These are phyloP conservation scores for Pseudoscleropodium purum DNA, from an alignment of 225 moss, liverwort and hornwort species.

Conservation along the genomic window DNA sequence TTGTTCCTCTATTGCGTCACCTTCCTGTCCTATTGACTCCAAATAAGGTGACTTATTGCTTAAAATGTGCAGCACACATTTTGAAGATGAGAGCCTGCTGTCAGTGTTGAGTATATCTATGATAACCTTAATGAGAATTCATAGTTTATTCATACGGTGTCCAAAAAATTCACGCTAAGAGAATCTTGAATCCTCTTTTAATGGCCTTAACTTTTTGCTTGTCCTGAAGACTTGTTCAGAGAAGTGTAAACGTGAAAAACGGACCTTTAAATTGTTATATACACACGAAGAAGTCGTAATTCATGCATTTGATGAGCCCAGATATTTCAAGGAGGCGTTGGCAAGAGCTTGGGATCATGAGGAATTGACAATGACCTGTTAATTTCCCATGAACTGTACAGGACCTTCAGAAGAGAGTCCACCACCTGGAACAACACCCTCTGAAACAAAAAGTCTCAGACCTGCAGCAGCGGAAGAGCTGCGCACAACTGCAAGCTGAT, in stretches of 20 bases:
- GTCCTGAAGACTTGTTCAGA: neutral
- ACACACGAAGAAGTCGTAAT: neutral
- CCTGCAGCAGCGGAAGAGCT: slow-evolving; percentile 9
- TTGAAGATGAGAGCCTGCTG: neutral
- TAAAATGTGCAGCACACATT: neutral
- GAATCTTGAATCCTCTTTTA: neutral
- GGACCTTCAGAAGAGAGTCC: slow-evolving; percentile 17
- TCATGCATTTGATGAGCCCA: neutral
- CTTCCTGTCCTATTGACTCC: neutral
- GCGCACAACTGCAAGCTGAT: neutral
- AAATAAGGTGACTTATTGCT: neutral
- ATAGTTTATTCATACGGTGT: neutral
- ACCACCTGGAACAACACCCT: neutral
- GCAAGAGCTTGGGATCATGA: neutral
- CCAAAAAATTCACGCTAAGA: neutral
- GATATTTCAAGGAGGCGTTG: neutral
- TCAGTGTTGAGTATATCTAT: neutral
- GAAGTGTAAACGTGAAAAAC: neutral
- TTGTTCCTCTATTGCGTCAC: neutral
- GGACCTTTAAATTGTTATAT: neutral
- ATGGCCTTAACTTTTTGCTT: neutral
- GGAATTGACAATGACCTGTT: neutral
- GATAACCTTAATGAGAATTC: neutral
- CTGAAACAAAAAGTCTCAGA: slow-evolving; percentile 13
- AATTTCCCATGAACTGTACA: neutral